Evolutionary conservation across 1,139 yeast genomes (phyloP).

Genomic region (Blastobotrys arbuscula): DNA sequence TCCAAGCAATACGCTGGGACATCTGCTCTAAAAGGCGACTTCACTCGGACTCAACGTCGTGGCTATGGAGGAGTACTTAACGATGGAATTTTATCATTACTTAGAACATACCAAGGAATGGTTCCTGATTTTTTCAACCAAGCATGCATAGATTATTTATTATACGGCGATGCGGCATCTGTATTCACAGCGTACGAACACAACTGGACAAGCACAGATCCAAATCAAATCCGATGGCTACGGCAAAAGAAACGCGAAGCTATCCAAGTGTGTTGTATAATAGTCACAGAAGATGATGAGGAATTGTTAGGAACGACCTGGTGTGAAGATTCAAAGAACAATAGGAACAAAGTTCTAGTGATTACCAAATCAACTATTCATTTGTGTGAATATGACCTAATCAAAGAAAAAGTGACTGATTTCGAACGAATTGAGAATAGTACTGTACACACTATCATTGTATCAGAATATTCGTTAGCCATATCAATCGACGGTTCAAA

Average conservation of each 20-base stretch:
- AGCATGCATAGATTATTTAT: slow-evolving; percentile 37
- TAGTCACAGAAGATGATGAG: slow-evolving; percentile 21
- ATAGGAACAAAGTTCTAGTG: slow-evolving; percentile 17
- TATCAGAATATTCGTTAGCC: neutral
- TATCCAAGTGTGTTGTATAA: slow-evolving; percentile 22
- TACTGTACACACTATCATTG: neutral
- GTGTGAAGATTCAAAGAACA: slow-evolving; percentile 21
- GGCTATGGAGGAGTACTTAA: slow-evolving; percentile 38
- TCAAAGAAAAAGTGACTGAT: slow-evolving; percentile 22
- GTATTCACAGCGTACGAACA: slow-evolving; percentile 39
- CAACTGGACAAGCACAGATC: slow-evolving; percentile 32
- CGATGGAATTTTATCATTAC: slow-evolving; percentile 39
- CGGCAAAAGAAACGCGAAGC: slow-evolving; percentile 19
- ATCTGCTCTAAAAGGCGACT: slow-evolving; percentile 43
- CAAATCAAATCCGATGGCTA: slow-evolving; percentile 22
- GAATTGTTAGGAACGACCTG: slow-evolving; percentile 22
- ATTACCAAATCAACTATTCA: slow-evolving; percentile 22
- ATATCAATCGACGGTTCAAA: neutral
- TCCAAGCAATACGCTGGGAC: slow-evolving; percentile 42
- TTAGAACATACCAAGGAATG: slow-evolving; percentile 39
- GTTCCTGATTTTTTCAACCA: slow-evolving; percentile 41
- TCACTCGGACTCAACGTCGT: slow-evolving; percentile 39
- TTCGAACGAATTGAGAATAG: slow-evolving; percentile 17
- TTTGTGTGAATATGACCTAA: slow-evolving; percentile 23
- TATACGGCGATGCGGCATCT: slow-evolving; percentile 31